Evolutionary conservation across 352 stramenopile species (phyloP), one percentile per base, ranked within the genome.

Genomic region (Thalassiosira mediterranea): DNA sequence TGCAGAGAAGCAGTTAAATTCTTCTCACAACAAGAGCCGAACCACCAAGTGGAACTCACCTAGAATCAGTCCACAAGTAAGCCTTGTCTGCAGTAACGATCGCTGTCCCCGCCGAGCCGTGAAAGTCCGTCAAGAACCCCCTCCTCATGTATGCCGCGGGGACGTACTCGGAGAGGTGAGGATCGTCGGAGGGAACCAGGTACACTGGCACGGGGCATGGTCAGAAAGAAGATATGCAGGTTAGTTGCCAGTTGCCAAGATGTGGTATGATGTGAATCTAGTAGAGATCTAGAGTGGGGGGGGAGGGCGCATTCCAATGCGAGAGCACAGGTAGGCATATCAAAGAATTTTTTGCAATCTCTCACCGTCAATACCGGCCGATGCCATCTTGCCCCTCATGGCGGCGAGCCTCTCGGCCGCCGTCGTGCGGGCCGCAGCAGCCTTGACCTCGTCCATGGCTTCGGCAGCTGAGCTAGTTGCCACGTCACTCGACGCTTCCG

Each of bases 141-240:
- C 97, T 91, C 17, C 97, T 91, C 88, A 97, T 97, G 88, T 98
- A 98, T 34, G 92, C 93, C 29, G 95, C 90, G 32, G 96, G 95
- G 51, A 98, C 94, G 81, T 99, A 99, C 88, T 99, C 97, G 75
- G 94, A 98, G 67, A 98, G 92, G 87, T 99, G 97, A 53, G 97
- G 96, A 88, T 99, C 97, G 46, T 97, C 96, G 15, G 94, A 97
- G 53, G 97, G 96, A 59, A 99, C 88, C 0, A 99, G 64, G 67
- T 98, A 97, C 21, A 95, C 96, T 80, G 58, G 94, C 15, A 23
- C 11, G 17, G 4, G 26, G 10, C 3, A 54, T 57, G 15, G 19
- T 3, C 25, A 19, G 19, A 19, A 25, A 44, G 42, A 25, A 19
- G 19, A 3, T 49, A 19, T 49, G 42, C 25, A 19, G 19, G 42